phyloP scores from a whole-genome alignment of 179 eudicot species.

The Spergularia azorica region DNA sequence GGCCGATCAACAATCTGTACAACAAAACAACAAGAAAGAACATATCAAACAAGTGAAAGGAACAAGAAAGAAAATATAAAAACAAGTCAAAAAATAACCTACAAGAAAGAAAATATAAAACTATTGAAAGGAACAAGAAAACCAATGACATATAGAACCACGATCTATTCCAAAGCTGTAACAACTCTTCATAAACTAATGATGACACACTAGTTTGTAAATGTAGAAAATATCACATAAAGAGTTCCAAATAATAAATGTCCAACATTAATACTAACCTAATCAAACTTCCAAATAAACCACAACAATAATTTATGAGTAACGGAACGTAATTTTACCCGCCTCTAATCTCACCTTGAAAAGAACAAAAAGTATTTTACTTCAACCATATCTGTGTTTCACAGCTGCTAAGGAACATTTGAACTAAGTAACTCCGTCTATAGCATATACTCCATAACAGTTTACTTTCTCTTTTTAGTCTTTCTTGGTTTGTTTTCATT shows the following conservation, averaged over 20 bases:
- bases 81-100: too few relatives aligned
- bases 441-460: too few relatives aligned
- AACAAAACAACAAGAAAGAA: slow-evolving; percentile 2
- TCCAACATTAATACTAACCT: not conserved
- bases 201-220: not conserved
- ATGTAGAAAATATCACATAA: not conserved
- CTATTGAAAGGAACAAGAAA: not conserved
- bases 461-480: too few relatives aligned
- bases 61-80: not conserved
- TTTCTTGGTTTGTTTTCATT: too few relatives aligned
- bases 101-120: not conserved
- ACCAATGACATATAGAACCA: not conserved
- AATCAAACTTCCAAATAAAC: not conserved
- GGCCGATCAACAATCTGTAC: slow-evolving; percentile 94
- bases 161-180: not conserved
- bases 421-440: too few relatives aligned
- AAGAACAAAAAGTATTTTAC: too few relatives aligned
- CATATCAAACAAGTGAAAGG: not conserved
- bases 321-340: too few relatives aligned
- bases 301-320: not conserved
- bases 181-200: not conserved
- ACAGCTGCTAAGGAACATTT: too few relatives aligned
- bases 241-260: not conserved
- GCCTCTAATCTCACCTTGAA: too few relatives aligned
- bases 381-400: too few relatives aligned